phyloP scores from a whole-genome alignment of 768 basidiomycete genomes.

The Cystobasidiopsis lactophilus region DNA sequence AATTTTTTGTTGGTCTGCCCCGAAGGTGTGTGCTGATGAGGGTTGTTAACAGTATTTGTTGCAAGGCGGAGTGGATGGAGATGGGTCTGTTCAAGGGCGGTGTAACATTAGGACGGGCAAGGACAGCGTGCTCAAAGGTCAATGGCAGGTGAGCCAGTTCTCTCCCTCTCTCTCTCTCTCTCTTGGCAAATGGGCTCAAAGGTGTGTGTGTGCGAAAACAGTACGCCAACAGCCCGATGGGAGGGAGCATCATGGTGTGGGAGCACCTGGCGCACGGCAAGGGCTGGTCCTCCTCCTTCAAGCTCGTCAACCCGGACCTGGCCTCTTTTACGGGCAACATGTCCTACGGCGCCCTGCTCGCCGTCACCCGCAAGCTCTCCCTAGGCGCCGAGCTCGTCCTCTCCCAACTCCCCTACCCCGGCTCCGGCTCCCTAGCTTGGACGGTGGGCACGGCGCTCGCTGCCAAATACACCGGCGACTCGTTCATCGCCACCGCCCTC shows the following conservation, averaged over 20 bases:
- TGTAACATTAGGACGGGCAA: slow-evolving; percentile 60
- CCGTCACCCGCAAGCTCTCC: slow-evolving; percentile 69
- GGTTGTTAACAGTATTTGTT: slow-evolving; percentile 45
- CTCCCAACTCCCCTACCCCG: slow-evolving; percentile 36
- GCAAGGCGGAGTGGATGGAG: slow-evolving; percentile 84
- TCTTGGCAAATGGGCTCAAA: too few relatives aligned
- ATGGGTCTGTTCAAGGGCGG: slow-evolving; percentile 69
- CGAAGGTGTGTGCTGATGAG: background rate
- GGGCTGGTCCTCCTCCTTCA: slow-evolving; percentile 66
- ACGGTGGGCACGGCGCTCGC: too few relatives aligned
- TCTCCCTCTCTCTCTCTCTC: too few relatives aligned
- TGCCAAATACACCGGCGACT: too few relatives aligned
- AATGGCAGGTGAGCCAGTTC: slow-evolving; percentile 48
- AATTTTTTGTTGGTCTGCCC: background rate
- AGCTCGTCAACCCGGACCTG: slow-evolving; percentile 77
- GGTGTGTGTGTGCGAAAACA: too few relatives aligned
- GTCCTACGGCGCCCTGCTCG: slow-evolving; percentile 77
- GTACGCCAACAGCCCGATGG: too few relatives aligned
- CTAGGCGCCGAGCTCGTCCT: slow-evolving; percentile 64
- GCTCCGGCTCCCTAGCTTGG: too few relatives aligned
- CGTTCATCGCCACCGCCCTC: too few relatives aligned
- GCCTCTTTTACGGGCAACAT: slow-evolving; percentile 69
- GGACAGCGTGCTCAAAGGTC: slow-evolving; percentile 69
- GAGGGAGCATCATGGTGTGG: slow-evolving; percentile 27
- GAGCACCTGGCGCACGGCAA: slow-evolving; percentile 83